Evolutionary conservation across 2,329 filamentous ascomycete species (phyloP).

Genomic region (Mariannaea elegans): DNA sequence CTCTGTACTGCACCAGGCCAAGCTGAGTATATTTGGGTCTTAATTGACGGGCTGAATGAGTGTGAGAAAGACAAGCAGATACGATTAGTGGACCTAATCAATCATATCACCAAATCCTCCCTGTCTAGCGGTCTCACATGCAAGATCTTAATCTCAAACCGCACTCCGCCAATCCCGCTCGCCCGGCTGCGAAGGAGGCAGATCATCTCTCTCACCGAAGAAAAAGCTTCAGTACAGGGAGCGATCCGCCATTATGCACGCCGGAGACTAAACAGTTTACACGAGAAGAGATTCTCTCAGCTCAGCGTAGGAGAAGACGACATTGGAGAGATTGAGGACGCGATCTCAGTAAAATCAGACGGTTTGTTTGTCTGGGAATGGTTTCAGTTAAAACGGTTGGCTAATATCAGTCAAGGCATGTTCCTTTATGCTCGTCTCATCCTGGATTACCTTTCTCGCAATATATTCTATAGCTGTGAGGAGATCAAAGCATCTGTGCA

Average conservation of each 20-base stretch:
- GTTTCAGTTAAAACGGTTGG: rapidly evolving
- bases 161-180: neutral
- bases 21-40: constrained; percentile 10
- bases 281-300: neutral
- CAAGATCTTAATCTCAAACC: constrained; percentile 23
- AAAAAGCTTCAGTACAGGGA: constrained; percentile 1
- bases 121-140: constrained; percentile 2
- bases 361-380: constrained; percentile 10
- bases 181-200: constrained; percentile 5
- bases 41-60: constrained; percentile 28
- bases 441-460: constrained; percentile 25
- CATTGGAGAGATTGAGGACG: neutral
- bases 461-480: constrained; percentile 14
- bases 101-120: constrained; percentile 5
- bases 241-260: constrained; percentile 17
- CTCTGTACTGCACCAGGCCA: neutral
- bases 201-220: constrained; percentile 9
- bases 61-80: constrained; percentile 18
- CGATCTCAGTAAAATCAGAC: constrained; percentile 16
- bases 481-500: constrained; percentile 21
- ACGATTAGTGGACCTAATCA: constrained; percentile 11
- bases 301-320: neutral
- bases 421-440: constrained; percentile 33
- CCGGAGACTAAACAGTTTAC: constrained; percentile 10
- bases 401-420: constrained; percentile 17